Percentiles rank a stretch among this genome's conserved stretches.
phyloP scores from a whole-genome alignment of 345 rosid species.

The Brassica napus region Da-Ae NC_063444.1:34433001-34433500 shows the following conservation, averaged over 20 bases:
- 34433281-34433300: slow-evolving; percentile 42
- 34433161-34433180: slow-evolving; percentile 64
- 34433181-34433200: slow-evolving; percentile 82
- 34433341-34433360: slow-evolving; percentile 77
- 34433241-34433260: background rate
- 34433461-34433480: slow-evolving; percentile 78
- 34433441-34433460: slow-evolving; percentile 61
- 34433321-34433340: slow-evolving; percentile 61
- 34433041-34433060: slow-evolving; percentile 41
- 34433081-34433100: slow-evolving; percentile 68
- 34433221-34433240: slow-evolving; percentile 54
- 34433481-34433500: slow-evolving; percentile 92
- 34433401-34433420: slow-evolving; percentile 94
- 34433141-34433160: slow-evolving; percentile 69
- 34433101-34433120: slow-evolving; percentile 54
- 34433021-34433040: no score
- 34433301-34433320: slow-evolving; percentile 84
- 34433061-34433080: slow-evolving; percentile 60
- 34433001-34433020: no score
- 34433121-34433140: slow-evolving; percentile 72
- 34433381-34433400: slow-evolving; percentile 64
- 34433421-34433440: slow-evolving; percentile 71
- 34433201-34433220: slow-evolving; percentile 65
- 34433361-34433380: slow-evolving; percentile 59
- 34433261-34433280: slow-evolving; percentile 7